These are phyloP conservation scores for Leccinum disarticulatum DNA, from an alignment of 768 basidiomycete genomes.

Conservation along the genomic window DNA sequence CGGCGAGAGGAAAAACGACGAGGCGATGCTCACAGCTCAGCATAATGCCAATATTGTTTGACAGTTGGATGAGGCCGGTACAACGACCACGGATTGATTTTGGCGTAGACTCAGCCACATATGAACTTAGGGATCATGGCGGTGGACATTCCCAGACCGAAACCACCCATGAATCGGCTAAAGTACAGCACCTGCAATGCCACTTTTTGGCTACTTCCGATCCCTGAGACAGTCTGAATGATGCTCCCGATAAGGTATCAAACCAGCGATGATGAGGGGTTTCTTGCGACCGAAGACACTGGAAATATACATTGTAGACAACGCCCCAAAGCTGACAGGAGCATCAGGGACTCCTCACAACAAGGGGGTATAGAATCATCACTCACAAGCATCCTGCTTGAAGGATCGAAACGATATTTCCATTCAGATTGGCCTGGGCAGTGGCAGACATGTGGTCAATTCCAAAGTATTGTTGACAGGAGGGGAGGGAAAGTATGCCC, in stretches of 20 bases:
- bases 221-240: conserved; percentile 45
- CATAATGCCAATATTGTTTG: conserved; percentile 35
- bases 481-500: conserved; percentile 45
- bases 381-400: conserved; percentile 51
- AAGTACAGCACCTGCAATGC: conserved; percentile 43
- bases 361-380: neutral
- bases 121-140: conserved; percentile 46
- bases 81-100: conserved; percentile 49
- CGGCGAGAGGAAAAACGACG: neutral
- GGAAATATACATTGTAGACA: conserved; percentile 42
- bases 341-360: neutral
- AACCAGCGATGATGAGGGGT: conserved; percentile 42
- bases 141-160: conserved; percentile 57
- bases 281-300: conserved; percentile 46
- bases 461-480: conserved; percentile 51
- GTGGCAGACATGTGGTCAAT: conserved; percentile 37
- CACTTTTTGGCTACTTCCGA: conserved; percentile 38
- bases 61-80: conserved; percentile 42
- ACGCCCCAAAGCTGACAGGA: conserved; percentile 40
- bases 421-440: conserved; percentile 42
- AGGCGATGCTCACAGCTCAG: conserved; percentile 31
- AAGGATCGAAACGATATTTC: conserved; percentile 52
- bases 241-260: conserved; percentile 46
- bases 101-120: conserved; percentile 51
- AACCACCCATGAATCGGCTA: conserved; percentile 58